A percentile compares a stretch with the other conserved stretches of the same genome.
Evolutionary conservation across 2,329 filamentous ascomycete species (phyloP).

Genomic region (Huntiella bhutanensis): DNA sequence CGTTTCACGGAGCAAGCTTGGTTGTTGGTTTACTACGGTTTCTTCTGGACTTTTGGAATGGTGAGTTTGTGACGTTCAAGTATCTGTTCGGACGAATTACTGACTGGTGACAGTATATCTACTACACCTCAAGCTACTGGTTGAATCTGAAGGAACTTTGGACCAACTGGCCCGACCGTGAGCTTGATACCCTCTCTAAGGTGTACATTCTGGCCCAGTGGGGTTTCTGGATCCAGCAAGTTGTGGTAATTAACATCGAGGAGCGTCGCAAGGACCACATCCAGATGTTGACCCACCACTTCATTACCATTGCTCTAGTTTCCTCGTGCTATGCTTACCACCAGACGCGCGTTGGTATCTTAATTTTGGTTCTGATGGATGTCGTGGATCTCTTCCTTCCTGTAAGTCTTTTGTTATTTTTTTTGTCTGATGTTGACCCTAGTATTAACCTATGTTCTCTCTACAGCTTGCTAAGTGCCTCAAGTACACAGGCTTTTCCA

Average conservation of each 20-base stretch:
- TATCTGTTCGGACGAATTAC: not conserved
- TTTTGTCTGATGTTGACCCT: not conserved
- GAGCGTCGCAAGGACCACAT: conserved; percentile 84
- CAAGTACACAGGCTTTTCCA: conserved; percentile 67
- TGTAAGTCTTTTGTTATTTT: conserved; percentile 29
- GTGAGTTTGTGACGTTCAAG: conserved; percentile 29
- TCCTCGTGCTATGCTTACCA: conserved; percentile 71
- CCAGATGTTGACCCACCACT: conserved; percentile 91
- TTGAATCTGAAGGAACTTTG: conserved; percentile 61
- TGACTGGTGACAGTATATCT: conserved; percentile 45
- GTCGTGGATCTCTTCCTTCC: conserved; percentile 76
- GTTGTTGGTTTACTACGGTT: conserved; percentile 64
- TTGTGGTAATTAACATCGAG: conserved; percentile 87
- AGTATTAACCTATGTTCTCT: conserved; percentile 10
- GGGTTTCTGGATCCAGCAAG: conserved; percentile 86
- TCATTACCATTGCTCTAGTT: conserved; percentile 71
- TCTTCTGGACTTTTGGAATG: conserved; percentile 71
- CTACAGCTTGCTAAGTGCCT: conserved; percentile 70
- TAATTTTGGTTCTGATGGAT: conserved; percentile 86
- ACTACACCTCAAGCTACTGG: conserved; percentile 60
- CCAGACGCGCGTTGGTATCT: conserved; percentile 69
- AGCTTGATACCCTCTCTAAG: conserved; percentile 59
- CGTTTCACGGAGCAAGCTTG: conserved; percentile 91
- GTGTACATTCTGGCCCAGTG: conserved; percentile 80
- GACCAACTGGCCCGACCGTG: conserved; percentile 65